Evolutionary conservation across 2,329 filamentous ascomycete species (phyloP), one percentile per base, ranked within the genome.

Genomic region (Cladosporium phlei): DNA sequence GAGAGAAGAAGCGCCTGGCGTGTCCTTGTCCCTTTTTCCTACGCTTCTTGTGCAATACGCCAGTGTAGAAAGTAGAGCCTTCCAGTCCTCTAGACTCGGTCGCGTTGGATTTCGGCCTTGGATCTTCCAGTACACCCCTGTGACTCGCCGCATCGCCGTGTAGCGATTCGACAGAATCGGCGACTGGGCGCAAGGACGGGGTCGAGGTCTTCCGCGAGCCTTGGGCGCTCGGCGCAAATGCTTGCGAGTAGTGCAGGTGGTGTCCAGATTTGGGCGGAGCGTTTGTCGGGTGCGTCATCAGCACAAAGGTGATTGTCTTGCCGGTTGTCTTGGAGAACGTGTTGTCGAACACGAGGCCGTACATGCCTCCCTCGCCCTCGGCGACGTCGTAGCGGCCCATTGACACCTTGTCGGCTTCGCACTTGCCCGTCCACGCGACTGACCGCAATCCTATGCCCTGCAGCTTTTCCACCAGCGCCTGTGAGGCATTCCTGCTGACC

Each of bases 341-440:
- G 63, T 98, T 98, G 78, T 98, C 93, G 62, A 98, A 95, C 24
- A 97, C 88, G 51, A 98, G 74, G 47, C 90, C 93, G 64, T 95
- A 98, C 80, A 95, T 96, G 61, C 93, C 93, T 19, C 83, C 87
- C 53, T 93, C 82, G 25, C 81, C 82, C 6, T 72, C 60, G 1
- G 73, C 72, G 19, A 97, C 87, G 62, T 95, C 86, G 64, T 88
- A 88, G 16, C 84, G 93, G 24, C 91, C 93, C 66, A 91, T 88
- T 16, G 88, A 86, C 40, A 96, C 89, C 71, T 93, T 91, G 71
- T 97, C 91, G 28, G 93, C 90, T 69, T 97, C 91, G 66, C 89
- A 97, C 74, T 91, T 95, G 30, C 93, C 93, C 55, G 86, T 76
- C 93, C 93, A 98, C 40, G 76, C 72, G 19, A 85, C 78, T 46